Percentiles rank a stretch among this genome's conserved stretches.
Conservation (phyloP, 768 basidiomycete genomes). For the Lactarius evosmus region DNA sequence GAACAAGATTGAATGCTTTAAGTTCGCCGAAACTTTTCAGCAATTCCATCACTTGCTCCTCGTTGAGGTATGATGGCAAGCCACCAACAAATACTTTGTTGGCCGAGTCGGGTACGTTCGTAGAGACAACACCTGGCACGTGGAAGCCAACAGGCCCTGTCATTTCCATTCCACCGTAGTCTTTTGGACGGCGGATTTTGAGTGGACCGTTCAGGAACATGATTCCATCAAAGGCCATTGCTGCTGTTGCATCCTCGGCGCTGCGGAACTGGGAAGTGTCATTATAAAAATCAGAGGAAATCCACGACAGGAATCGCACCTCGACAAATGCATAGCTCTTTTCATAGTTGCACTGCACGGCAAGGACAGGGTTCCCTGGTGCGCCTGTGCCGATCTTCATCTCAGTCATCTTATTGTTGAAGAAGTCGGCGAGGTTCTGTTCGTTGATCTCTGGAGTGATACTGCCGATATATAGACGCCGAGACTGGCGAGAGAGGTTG, state of each 20-base stretch:
- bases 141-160: conserved; percentile 54
- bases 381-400: conserved; percentile 81
- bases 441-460: conserved; percentile 95
- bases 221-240: conserved; percentile 96
- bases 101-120: conserved; percentile 93
- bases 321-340: conserved; percentile 99
- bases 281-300: conserved; percentile 18
- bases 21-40: conserved; percentile 97
- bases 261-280: conserved; percentile 76
- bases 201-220: conserved; percentile 94
- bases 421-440: conserved; percentile 87
- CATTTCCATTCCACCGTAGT: conserved; percentile 81
- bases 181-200: conserved; percentile 96
- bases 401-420: conserved; percentile 95
- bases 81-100: conserved; percentile 99
- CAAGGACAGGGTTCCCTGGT: conserved; percentile 86
- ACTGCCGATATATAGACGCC: conserved; percentile 94
- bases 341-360: conserved; percentile 95
- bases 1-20: conserved; percentile 96
- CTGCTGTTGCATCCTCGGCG: conserved; percentile 92
- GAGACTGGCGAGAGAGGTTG: conserved; percentile 88
- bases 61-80: conserved; percentile 90
- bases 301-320: conserved; percentile 45
- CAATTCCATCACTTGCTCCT: conserved; percentile 98
- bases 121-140: conserved; percentile 94